A percentile compares a stretch with the other conserved stretches of the same genome.
These are phyloP conservation scores for Talinum fruticosum DNA, from an alignment of 148 eudicot genomes.

Conservation along the genomic window DNA sequence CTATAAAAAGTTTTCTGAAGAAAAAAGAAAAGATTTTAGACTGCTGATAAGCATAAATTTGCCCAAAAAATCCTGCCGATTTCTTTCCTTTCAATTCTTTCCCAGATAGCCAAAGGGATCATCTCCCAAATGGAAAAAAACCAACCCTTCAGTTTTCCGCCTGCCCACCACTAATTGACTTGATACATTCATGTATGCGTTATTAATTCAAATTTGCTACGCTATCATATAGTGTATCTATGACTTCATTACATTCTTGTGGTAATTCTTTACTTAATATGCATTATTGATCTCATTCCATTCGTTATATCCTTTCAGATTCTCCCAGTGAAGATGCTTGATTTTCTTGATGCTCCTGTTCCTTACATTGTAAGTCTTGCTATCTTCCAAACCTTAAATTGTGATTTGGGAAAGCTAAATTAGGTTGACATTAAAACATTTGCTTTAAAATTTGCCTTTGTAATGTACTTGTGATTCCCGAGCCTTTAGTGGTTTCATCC, in stretches of 20 bases:
- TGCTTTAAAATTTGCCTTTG: neutral
- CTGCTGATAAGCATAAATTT: no score
- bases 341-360: conserved; percentile 92
- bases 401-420: neutral
- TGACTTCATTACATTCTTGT: neutral
- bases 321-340: conserved; percentile 88
- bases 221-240: no score
- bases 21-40: no score
- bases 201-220: no score
- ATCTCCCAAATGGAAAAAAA: no score
- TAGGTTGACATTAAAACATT: neutral
- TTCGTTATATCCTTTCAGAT: conserved; percentile 43
- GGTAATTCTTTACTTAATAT: neutral
- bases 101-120: no score
- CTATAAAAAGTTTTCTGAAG: no score
- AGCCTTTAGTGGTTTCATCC: neutral
- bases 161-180: no score
- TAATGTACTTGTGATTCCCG: neutral
- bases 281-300: neutral
- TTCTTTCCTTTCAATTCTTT: no score
- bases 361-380: conserved; percentile 62
- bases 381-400: neutral
- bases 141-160: no score
- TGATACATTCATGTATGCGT: no score
- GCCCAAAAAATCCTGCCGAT: no score